Conservation (phyloP, 1,139 yeast genomes). For the Entelexis paramagnoliae region DNA sequence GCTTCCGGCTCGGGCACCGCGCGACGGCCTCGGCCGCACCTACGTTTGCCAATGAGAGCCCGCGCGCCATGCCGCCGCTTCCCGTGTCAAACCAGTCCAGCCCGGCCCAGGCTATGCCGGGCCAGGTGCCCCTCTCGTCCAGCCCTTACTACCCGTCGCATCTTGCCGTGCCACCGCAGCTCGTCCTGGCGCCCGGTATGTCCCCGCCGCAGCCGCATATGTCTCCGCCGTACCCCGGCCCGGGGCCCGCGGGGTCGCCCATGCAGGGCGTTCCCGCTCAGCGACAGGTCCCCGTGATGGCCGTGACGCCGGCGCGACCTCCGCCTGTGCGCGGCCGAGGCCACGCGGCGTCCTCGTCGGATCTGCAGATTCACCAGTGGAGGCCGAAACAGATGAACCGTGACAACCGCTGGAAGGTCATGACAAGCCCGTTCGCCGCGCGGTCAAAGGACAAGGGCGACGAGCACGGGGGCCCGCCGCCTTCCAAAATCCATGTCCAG, state of each 20-base stretch:
- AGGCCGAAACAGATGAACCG: conserved; percentile 25
- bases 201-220: not conserved
- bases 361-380: conserved; percentile 23
- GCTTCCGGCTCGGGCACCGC: conserved; percentile 16
- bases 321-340: conserved; percentile 6
- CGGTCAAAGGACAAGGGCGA: not conserved
- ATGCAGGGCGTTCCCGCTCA: not conserved
- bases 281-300: conserved; percentile 26
- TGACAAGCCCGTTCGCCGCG: conserved; percentile 11
- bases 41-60: conserved; percentile 4
- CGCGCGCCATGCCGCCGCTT: not conserved
- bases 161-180: conserved; percentile 23
- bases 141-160: conserved; percentile 10
- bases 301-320: conserved; percentile 24
- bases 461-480: not conserved
- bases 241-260: not conserved
- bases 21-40: conserved; percentile 17
- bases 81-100: not conserved
- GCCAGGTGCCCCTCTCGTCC: not conserved
- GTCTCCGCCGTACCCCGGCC: not conserved
- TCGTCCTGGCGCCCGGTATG: not conserved
- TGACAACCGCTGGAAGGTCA: conserved; percentile 20
- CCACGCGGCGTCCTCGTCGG: conserved; percentile 16
- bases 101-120: not conserved
- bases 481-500: not conserved